phyloP scores from a whole-genome alignment of 805 yeast genomes.

The Brettanomyces nanus region DNA sequence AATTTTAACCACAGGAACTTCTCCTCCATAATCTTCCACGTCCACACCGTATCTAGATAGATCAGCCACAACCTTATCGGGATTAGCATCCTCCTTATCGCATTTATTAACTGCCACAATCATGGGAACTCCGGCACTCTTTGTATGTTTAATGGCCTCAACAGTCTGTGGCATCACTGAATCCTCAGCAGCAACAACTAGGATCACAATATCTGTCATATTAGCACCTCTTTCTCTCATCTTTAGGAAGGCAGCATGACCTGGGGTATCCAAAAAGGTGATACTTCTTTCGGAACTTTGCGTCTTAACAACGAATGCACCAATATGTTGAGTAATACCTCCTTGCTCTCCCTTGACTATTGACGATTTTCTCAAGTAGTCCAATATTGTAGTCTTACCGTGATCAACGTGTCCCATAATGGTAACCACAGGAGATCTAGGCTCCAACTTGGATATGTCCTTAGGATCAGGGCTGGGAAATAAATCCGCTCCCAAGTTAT shows the following conservation, averaged over 20 bases:
- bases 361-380: constrained; percentile 74
- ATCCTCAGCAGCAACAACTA: constrained; percentile 96
- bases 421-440: constrained; percentile 90
- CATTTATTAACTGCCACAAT: constrained; percentile 92
- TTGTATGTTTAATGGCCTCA: constrained; percentile 92
- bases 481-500: constrained; percentile 50
- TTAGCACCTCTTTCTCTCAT: constrained; percentile 97
- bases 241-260: constrained; percentile 93
- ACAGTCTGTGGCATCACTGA: constrained; percentile 96
- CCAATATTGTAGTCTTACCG: constrained; percentile 93
- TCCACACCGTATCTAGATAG: constrained; percentile 70
- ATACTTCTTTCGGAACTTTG: constrained; percentile 66
- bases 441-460: constrained; percentile 37
- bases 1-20: constrained; percentile 78
- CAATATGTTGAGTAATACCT: constrained; percentile 96
- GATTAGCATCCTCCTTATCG: constrained; percentile 69
- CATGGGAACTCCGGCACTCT: constrained; percentile 69
- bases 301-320: constrained; percentile 87
- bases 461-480: constrained; percentile 50
- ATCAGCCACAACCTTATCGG: constrained; percentile 72
- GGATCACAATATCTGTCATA: constrained; percentile 82
- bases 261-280: constrained; percentile 94
- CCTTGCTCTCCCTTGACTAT: constrained; percentile 84
- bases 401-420: constrained; percentile 99
- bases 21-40: constrained; percentile 93